Evolutionary conservation across 2,329 filamentous ascomycete species (phyloP), one percentile per base, ranked within the genome.

Genomic region (Fonsecaea pedrosoi): DNA sequence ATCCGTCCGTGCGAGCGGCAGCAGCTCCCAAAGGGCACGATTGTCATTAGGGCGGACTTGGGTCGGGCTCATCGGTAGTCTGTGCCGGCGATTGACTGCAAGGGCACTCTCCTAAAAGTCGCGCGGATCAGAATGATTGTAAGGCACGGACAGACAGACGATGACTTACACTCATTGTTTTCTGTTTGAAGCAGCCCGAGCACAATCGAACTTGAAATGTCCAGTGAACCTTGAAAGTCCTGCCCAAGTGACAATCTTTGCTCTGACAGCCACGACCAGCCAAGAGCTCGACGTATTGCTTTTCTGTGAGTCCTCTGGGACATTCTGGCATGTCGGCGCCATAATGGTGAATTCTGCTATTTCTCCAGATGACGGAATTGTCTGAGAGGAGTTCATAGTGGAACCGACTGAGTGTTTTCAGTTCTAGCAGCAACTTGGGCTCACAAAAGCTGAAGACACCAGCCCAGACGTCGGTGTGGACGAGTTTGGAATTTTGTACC

Each of bases 231-330:
- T 67, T 66, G n/a, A 60, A 59, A 4, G 70, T 72, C 7, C 68
- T 50, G 25, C 62, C 62, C 7, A 62, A 65, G 2, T 60, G 66
- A 55, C 72, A 73, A 3, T 37, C 45, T n/a, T 59, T 56, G 56
- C 65, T 72, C 55, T 72, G 72, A 37, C 72, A 73, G 25, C 72
- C 72, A 38, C 69, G 65, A 37, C 68, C 69, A 50, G 65, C 65
- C 48, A 73, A 54, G 12, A 73, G 67, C 38, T 73, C 65, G n/a
- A 62, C 68, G 56, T 71, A 73, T 58, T 70, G 62, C 45, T 70
- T 63, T 59, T 73, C 72, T 12, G 64, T 70, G 34, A 73, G 60
- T n/a, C 54, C 60, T 7, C 25, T 45, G 7, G 72, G 72, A 54
- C 68, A 72, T 7, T 64, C 67, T 13, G 71, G 69, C 61, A 70